Percentiles rank a stretch among this genome's conserved stretches.
phyloP scores from a whole-genome alignment of 129 eudicot genomes.

The Lactuca saligna region DNA sequence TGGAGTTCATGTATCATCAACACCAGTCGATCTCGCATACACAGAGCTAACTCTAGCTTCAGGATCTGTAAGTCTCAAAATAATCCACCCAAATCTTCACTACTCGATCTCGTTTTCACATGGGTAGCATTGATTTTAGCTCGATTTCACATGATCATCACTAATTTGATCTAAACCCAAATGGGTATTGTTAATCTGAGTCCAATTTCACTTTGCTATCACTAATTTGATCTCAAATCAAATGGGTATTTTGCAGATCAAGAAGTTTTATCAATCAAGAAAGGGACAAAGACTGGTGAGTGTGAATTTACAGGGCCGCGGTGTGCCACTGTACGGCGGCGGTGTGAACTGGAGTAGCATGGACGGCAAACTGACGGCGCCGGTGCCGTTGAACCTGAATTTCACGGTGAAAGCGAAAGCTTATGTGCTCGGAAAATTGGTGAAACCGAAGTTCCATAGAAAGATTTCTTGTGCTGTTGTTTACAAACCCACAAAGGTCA shows the following conservation, averaged over 20 bases:
- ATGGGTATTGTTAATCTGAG: background rate
- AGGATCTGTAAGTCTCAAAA: constrained; percentile 62
- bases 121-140: background rate
- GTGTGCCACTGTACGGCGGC: constrained; percentile 79
- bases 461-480: constrained; percentile 47
- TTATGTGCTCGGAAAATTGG: constrained; percentile 77
- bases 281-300: constrained; percentile 61
- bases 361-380: constrained; percentile 52
- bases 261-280: constrained; percentile 75
- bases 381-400: constrained; percentile 59
- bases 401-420: constrained; percentile 77
- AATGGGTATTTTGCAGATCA: constrained; percentile 45
- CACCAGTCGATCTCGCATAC: constrained; percentile 71
- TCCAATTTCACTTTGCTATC: background rate
- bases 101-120: background rate
- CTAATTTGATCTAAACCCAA: background rate
- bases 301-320: constrained; percentile 51
- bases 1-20: constrained; percentile 83
- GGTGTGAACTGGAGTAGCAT: constrained; percentile 53
- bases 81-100: background rate
- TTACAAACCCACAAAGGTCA: constrained; percentile 69
- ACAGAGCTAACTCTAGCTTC: constrained; percentile 60
- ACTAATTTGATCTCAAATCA: background rate
- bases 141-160: background rate
- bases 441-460: constrained; percentile 79